Base-by-base conservation (phyloP, 2,329 filamentous ascomycete species). In the Pseudodiploospora longispora region DNA sequence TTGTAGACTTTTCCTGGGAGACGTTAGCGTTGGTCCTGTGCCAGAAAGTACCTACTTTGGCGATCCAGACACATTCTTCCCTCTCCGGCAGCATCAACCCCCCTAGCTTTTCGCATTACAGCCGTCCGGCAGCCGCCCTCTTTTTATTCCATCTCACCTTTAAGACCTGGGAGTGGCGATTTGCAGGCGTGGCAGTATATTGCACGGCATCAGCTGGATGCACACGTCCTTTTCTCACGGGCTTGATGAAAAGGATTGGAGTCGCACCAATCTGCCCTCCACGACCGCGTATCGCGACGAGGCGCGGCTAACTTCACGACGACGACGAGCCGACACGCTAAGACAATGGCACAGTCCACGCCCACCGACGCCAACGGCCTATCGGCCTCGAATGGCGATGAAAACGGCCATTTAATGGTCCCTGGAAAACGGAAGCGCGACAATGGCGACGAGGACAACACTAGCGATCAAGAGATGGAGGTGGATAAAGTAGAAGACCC, bases 371-470 rank as follows among this genome's bases (percentile, higher is more conserved):
- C 58, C 44, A 72, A 74, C 59, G 71, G 70, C 53, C 60, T 63
- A 43, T 55, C 63, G 43, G 65, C 62, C 49, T 64, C 65, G 8
- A 38, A 37, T 27, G 54, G 54, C 40, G 58, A 56, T 38, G 53
- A 48, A 34, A 52, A 58, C 47, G 55, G 54, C 37, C 60, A 59
- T 42, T 54, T 61, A 41, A 56, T 59, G 42, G 54, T 67, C 31
- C 60, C 69, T 28, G 65, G 65, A 46, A 82, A 82, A 66, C 69
- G 78, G 60, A 82, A 82, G 66, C 77, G 77, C 69, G 75, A 78
- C 55, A 61, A 64, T 40, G 65, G 58, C 47, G 67, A 71, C 52
- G 68, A 68, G 5, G 57, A 61, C 27, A 57, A 56, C 28, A 58
- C 56, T 12, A 52, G 52, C 47, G 61, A 60, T 54, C 47, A 38